Evolutionary conservation across 306 rosid genomes (phyloP).

Genomic region (Fragaria vesca): DNA sequence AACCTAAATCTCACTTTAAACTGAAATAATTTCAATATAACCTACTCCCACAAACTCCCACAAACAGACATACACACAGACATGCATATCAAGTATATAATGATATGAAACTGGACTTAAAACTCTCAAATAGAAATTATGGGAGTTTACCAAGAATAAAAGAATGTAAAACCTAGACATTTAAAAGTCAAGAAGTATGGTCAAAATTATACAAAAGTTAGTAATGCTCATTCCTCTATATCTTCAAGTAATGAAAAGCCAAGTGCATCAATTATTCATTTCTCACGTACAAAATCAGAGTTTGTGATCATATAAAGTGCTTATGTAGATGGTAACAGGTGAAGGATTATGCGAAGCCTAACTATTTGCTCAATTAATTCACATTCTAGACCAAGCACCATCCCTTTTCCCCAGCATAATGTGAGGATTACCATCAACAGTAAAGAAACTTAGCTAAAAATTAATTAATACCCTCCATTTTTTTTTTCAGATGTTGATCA

Average conservation of each 20-base stretch:
- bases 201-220: not conserved
- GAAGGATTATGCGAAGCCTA: not conserved
- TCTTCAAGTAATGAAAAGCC: not conserved
- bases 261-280: not conserved
- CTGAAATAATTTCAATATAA: not conserved
- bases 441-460: not conserved
- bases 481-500: not conserved
- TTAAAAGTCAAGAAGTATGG: not conserved
- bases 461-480: not conserved
- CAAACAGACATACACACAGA: not conserved
- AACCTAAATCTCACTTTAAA: not conserved
- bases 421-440: not conserved
- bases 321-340: not conserved
- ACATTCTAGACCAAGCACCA: not conserved
- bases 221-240: not conserved
- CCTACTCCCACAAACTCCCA: not conserved
- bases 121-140: not conserved
- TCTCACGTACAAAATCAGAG: not conserved
- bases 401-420: not conserved
- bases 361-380: not conserved
- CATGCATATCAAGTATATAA: not conserved
- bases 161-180: not conserved
- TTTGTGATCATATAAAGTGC: not conserved
- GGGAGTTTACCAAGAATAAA: not conserved
- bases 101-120: not conserved